Evolutionary conservation across 352 stramenopile species (phyloP).

Genomic region (Phytophthora ramorum): DNA sequence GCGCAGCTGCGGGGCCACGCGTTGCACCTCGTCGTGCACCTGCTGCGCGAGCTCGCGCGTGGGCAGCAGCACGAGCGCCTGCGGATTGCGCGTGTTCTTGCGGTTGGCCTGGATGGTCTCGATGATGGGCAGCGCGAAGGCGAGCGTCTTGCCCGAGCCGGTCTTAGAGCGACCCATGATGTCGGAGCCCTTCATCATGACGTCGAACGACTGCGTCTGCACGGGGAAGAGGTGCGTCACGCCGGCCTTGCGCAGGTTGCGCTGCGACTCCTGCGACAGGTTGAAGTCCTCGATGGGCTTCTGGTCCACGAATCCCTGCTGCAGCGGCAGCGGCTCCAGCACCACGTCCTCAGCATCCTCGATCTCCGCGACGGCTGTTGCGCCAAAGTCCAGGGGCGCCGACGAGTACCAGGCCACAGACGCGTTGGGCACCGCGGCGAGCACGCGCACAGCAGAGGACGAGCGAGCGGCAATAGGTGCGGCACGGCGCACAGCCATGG

Average conservation of each 20-base stretch:
- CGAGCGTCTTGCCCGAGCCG: slow-evolving; percentile 83
- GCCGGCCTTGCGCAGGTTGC: slow-evolving; percentile 64
- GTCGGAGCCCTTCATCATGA: slow-evolving; percentile 83
- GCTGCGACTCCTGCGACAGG: slow-evolving; percentile 59
- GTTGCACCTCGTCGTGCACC: slow-evolving; percentile 92
- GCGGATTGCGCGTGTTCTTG: slow-evolving; percentile 63
- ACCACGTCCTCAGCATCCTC: slow-evolving; percentile 53
- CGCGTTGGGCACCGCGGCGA: slow-evolving; percentile 15
- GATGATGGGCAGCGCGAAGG: slow-evolving; percentile 80
- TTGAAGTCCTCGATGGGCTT: slow-evolving; percentile 75
- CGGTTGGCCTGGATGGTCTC: slow-evolving; percentile 68
- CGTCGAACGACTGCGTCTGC: slow-evolving; percentile 82
- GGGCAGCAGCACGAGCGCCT: slow-evolving; percentile 95
- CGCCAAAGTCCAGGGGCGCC: slow-evolving; percentile 21
- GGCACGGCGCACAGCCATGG: slow-evolving; percentile 19
- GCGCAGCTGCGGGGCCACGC: slow-evolving; percentile 89
- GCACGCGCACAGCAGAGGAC: slow-evolving; percentile 16
- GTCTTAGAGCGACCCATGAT: slow-evolving; percentile 88
- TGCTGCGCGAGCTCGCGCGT: slow-evolving; percentile 98
- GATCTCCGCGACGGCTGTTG: slow-evolving; percentile 19
- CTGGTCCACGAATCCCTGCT: slow-evolving; percentile 73
- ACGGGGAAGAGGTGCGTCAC: slow-evolving; percentile 89
- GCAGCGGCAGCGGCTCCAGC: slow-evolving; percentile 47
- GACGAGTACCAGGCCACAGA: slow-evolving; percentile 35
- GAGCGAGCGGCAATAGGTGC: slow-evolving; percentile 13